These are phyloP conservation scores for Saccharomyces hybrid DNA, from an alignment of 1,139 yeast species.

Conservation along the genomic window DNA sequence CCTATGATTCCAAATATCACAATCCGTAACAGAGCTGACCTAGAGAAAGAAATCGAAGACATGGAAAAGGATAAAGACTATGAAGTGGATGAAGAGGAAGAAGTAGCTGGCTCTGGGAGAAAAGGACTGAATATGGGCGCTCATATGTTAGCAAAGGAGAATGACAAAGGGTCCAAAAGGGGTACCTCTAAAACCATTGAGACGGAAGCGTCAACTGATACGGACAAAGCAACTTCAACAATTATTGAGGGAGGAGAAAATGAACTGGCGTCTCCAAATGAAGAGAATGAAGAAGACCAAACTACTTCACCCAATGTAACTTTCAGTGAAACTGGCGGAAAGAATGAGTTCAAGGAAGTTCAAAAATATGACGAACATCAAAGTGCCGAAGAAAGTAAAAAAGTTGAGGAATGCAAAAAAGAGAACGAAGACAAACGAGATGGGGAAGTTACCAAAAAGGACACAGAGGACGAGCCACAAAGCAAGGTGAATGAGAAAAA, in stretches of 20 bases:
- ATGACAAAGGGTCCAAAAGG: constrained; percentile 1
- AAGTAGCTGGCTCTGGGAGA: constrained; percentile 31
- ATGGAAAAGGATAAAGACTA: constrained; percentile 26
- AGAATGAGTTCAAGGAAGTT: not conserved
- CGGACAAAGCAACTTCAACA: not conserved
- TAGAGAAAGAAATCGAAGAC: constrained; percentile 72
- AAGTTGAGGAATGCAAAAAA: not conserved
- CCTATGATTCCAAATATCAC: constrained; percentile 87
- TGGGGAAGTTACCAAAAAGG: not conserved
- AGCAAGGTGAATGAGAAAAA: not conserved
- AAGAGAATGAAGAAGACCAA: constrained; percentile 1
- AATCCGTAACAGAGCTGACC: constrained; percentile 72
- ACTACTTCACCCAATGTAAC: not conserved
- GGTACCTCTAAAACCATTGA: not conserved
- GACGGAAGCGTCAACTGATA: not conserved
- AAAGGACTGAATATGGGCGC: constrained; percentile 32
- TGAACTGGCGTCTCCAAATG: too few species aligned
- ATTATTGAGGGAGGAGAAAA: not conserved
- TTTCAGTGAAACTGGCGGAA: not conserved
- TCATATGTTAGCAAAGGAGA: constrained; percentile 22
- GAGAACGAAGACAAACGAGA: not conserved
- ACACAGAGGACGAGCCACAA: not conserved
- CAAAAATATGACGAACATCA: not conserved
- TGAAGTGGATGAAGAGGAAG: constrained; percentile 22
- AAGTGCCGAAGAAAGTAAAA: not conserved